Base-by-base conservation (phyloP, 208 protist genomes). In the Wallacemonas sp. region DNA sequence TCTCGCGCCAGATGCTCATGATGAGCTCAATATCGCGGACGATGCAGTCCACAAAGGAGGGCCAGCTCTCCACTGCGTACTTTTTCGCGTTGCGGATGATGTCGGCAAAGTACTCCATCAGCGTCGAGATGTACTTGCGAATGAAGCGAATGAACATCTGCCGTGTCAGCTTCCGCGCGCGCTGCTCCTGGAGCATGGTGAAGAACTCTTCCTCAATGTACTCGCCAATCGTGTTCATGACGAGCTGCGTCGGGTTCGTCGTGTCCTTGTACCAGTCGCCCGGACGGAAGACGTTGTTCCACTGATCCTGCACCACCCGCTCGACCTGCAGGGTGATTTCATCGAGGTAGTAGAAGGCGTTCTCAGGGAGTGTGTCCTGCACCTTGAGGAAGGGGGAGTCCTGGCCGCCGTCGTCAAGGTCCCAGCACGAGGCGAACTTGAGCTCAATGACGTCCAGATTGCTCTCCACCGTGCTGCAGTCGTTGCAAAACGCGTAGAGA, bases 401-500 rank as follows among this genome's bases (percentile, higher is more conserved):
- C 33, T 65, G 63, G 14, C 41, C 66, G 2, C 76, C 62, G 2
- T 78, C 70, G 11, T 79, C 65, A 3, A 62, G 14, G 31, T 88
- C 79, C 87, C 91, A 96, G 64, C 79, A 91, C 32, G 77, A 83
- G 31, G 77, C 77, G 72, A 96, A 96, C 55, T 92, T 92, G 25
- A 92, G 66, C 65, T 96, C 91, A 45, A 96, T 80, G 16, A 84
- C 82, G 64, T 96, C 91, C 62, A 96, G 82, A 67, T 96, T 92
- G 64, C 74, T 83, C 61, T 96, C 87, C 33, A 96, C 91, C 0
- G 81, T 89, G 39, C 72, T 84, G 70, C 80, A 92, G 74, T 96
- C 91, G 65, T 96, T 96, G 67, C 78, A 87, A 48, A 94, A 92
- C 42, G 91, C 91, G 75, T 93, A 93, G 36, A 96, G 77, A 64